Evolutionary conservation across 495 filamentous ascomycete species (phyloP), one percentile per base, ranked within the genome.

Genomic region (Hapsidospora chrysogenum): DNA sequence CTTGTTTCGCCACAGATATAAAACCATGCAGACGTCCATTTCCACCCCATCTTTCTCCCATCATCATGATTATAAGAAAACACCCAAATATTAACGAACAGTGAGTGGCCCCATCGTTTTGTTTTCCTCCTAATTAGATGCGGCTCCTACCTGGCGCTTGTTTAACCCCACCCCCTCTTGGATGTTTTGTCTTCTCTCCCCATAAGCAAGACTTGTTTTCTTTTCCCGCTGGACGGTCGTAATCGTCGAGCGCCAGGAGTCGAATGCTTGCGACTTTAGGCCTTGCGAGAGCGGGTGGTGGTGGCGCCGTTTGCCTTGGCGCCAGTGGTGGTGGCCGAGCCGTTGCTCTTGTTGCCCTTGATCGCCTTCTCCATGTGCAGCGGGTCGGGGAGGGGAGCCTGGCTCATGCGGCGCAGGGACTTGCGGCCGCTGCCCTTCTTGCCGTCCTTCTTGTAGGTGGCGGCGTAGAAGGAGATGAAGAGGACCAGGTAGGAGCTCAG

Each of bases 401-500:
- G 63, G 44, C 56, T 60, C 63, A 67, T 65, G 40, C 61, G 57
- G 22, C 63, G 60, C 23, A 65, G 56, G 17, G 61, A 57, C 58
- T 73, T 76, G 52, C 68, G 70, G 19, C 20, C 26, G 37, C 60
- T 65, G 19, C 62, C 57, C 21, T 58, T 54, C 66, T 80, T 83
- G 49, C 70, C 69, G 34, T 72, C 64, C 72, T 92, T 93, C 60
- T 80, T 85, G 66, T 97, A 97, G 37, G 89, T 97, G 32, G 84
- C 83, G 42, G 92, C 65, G 71, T 97, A 97, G 79, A 97, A 97
- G 33, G 79, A 85, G 65, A 97, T 93, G 73, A 97, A 97, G 38
- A 97, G 80, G 42, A 95, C 64, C 37, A 97, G 74, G 70, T 97
- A 97, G 29, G 80, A 89, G 61, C 68, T 81, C 47, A 97, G 61